phyloP scores from a whole-genome alignment of 2,329 filamentous ascomycete species.

The Arthrinium puccinioides region DNA sequence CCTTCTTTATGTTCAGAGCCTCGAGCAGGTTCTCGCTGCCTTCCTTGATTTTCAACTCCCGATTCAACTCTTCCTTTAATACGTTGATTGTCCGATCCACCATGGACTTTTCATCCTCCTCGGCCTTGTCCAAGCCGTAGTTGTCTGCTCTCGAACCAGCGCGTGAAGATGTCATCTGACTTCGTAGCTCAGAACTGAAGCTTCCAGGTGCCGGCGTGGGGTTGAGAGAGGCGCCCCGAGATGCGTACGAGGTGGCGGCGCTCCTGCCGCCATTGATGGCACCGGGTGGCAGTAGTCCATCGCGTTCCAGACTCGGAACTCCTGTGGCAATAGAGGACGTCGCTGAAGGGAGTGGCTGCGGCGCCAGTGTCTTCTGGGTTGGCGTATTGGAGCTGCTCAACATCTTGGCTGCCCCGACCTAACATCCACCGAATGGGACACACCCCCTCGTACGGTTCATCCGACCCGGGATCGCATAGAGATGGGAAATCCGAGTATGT shows the following conservation, averaged over 20 bases:
- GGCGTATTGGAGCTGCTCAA: conserved; percentile 47
- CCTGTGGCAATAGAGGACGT: conserved; percentile 26
- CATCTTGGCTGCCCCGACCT: conserved; percentile 32
- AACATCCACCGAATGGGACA: conserved; percentile 21
- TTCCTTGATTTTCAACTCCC: conserved; percentile 96
- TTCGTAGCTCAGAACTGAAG: conserved; percentile 83
- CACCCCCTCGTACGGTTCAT: conserved; percentile 11
- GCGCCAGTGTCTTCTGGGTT: conserved; percentile 43
- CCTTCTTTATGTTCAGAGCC: conserved; percentile 87
- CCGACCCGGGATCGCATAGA: conserved; percentile 8
- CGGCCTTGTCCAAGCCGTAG: conserved; percentile 47
- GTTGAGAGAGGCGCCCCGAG: conserved; percentile 63
- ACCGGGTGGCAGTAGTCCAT: conserved; percentile 42
- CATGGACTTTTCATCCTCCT: conserved; percentile 50
- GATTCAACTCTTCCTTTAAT: conserved; percentile 79
- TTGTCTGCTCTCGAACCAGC: conserved; percentile 50
- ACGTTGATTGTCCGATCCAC: conserved; percentile 68
- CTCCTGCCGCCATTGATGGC: conserved; percentile 39
- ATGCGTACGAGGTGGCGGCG: conserved; percentile 53
- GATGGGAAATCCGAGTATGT: no score
- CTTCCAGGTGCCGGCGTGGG: conserved; percentile 69
- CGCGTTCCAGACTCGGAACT: conserved; percentile 48
- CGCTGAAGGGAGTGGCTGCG: conserved; percentile 31
- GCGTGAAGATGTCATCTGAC: conserved; percentile 59
- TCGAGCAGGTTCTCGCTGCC: conserved; percentile 97